Evolutionary conservation across 805 yeast species (phyloP), one percentile per base, ranked within the genome.

Genomic region (Zygosaccharomyces kombuchaensis): DNA sequence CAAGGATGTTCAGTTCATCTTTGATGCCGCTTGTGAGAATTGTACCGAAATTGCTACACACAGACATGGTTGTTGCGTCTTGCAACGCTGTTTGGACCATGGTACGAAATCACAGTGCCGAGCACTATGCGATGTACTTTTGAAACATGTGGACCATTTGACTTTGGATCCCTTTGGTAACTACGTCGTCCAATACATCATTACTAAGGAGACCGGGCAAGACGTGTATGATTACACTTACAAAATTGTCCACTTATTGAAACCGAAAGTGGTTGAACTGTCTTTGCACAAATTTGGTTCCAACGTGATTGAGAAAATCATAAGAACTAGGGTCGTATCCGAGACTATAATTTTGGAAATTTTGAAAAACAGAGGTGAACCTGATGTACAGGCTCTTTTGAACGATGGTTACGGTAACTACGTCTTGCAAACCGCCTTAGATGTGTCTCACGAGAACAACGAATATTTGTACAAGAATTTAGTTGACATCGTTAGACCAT

Each of bases 11-110:
- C 93, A 90, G 63, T 91, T 93, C 62, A 87, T 93, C 48, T 89
- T 87, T 63, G 93, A 89, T 60, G 84, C 96, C 13, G 93, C 93
- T 3, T 74, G 82, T 48, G 67, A 67, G 10, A 75, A 88, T 53
- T 84, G 93, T 52, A 74, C 81, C 31, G 84, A 81, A 47, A 87
- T 93, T 46, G 95, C 96, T 4, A 88, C 95, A 38, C 98, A 93
- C 61, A 79, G 96, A 60, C 98, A 93, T 62, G 99, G 98, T 6
- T 93, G 99, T 70, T 91, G 98, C 67, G 98, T 91, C 21, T 73
- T 91, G 47, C 99, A 91, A 69, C 78, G 98, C 57, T 90, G 98
- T 66, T 76, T 93, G 56, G 98, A 93, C 66, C 87, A 84, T 65
- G 97, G 98, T 3, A 77, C 81, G 17, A 68, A 69, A 3, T 73